Evolutionary conservation across 2,329 filamentous ascomycete genomes (phyloP).

Genomic region (Pleomassaria siparia): DNA sequence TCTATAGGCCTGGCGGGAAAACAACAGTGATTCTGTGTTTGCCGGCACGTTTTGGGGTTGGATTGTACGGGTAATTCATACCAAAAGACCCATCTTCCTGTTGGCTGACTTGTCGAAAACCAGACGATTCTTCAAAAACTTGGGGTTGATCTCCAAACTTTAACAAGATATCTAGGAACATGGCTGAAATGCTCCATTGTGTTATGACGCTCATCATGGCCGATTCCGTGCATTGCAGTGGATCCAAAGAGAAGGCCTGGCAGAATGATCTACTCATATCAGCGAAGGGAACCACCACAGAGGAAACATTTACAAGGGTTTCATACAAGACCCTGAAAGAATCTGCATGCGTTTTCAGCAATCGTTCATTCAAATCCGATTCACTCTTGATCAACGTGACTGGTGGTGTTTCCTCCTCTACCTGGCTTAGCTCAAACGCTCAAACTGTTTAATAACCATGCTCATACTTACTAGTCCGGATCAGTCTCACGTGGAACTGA

Average conservation of each 20-base stretch:
- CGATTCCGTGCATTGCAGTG: slow-evolving; percentile 6
- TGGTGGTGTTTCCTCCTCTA: neutral
- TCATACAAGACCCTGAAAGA: neutral
- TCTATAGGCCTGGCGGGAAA: neutral
- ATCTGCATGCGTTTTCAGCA: slow-evolving; percentile 2
- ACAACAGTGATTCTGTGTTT: too few relatives aligned
- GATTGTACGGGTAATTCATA: slow-evolving; percentile 1
- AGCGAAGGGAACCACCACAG: neutral
- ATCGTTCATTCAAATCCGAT: neutral
- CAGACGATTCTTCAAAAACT: slow-evolving; percentile 12
- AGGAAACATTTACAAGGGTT: neutral
- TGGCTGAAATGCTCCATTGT: slow-evolving; percentile 1
- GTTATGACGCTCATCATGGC: slow-evolving; percentile 4
- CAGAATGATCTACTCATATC: slow-evolving; percentile 3
- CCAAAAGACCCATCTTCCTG: slow-evolving; percentile 10
- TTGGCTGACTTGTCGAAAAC: slow-evolving; percentile 2
- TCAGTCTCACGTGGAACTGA: neutral
- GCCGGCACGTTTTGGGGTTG: neutral
- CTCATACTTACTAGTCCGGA: neutral
- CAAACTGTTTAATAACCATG: neutral
- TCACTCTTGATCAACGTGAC: neutral
- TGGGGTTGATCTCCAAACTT: slow-evolving; percentile 11
- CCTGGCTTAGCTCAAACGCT: neutral
- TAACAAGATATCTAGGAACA: slow-evolving; percentile 12
- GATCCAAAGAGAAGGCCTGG: slow-evolving; percentile 7